Evolutionary conservation across 1,139 yeast genomes (phyloP).

Genomic region (Candida sanyaensis): DNA sequence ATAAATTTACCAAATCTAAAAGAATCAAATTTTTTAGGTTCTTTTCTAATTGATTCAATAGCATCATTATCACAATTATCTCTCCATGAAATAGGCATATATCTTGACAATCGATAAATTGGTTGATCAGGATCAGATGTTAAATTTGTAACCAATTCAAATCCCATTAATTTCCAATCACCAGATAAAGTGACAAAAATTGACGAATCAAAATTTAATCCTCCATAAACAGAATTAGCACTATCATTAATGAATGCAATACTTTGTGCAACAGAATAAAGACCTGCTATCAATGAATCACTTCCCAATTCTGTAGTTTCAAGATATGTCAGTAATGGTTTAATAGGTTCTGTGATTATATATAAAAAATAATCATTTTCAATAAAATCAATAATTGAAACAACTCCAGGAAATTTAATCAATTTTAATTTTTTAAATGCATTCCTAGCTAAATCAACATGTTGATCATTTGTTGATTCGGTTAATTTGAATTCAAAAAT

Average conservation of each 20-base stretch:
- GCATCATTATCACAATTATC: conserved; percentile 8
- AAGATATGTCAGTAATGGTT: conserved; percentile 52
- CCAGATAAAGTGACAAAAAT: conserved; percentile 68
- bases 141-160: conserved; percentile 65
- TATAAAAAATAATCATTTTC: conserved; percentile 65
- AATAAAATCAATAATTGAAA: conserved; percentile 66
- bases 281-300: conserved; percentile 56
- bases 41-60: conserved; percentile 21
- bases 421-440: conserved; percentile 65
- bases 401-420: conserved; percentile 76
- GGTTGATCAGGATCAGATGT: conserved; percentile 54
- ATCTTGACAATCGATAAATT: conserved; percentile 29
- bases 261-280: conserved; percentile 57
- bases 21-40: conserved; percentile 62
- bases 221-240: conserved; percentile 68
- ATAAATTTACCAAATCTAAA: conserved; percentile 63
- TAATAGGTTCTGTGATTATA: conserved; percentile 74
- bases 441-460: conserved; percentile 54
- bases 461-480: conserved; percentile 35
- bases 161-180: conserved; percentile 85
- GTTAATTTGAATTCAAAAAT: conserved; percentile 64
- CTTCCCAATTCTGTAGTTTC: conserved; percentile 24
- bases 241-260: conserved; percentile 63
- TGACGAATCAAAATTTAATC: conserved; percentile 51
- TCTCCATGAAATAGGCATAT: conserved; percentile 9